These are phyloP conservation scores for Zizania latifolia DNA, from an alignment of 176 grass and related monocot genomes.

Conservation along the genomic window DNA sequence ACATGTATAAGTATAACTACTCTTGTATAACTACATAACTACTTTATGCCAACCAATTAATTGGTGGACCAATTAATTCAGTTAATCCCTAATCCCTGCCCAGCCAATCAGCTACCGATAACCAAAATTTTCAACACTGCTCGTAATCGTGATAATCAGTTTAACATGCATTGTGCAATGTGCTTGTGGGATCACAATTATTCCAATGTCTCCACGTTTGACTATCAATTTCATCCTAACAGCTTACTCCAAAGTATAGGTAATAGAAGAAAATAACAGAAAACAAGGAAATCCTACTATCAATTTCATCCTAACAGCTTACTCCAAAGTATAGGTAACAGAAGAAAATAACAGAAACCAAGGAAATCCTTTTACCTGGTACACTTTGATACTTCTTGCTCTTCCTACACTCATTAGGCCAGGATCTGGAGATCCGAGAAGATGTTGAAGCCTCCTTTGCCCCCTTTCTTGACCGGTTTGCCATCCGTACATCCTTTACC, in stretches of 20 bases:
- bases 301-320: background rate
- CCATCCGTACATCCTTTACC: conserved; percentile 53
- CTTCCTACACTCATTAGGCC: conserved; percentile 51
- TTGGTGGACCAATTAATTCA: too few species aligned
- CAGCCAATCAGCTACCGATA: too few species aligned
- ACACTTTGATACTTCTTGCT: conserved; percentile 42
- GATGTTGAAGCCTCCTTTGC: conserved; percentile 34
- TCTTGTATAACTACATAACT: too few species aligned
- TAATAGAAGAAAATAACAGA: conserved; percentile 3
- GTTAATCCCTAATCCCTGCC: too few species aligned
- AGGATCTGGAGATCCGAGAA: conserved; percentile 64
- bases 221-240: background rate
- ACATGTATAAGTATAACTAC: too few species aligned
- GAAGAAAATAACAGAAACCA: background rate
- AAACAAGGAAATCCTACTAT: background rate
- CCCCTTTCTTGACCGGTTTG: conserved; percentile 32
- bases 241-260: background rate
- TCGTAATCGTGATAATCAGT: too few species aligned
- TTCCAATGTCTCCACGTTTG: background rate
- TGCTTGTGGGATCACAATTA: background rate
- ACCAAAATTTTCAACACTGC: too few species aligned
- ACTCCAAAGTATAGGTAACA: background rate
- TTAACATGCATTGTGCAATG: too few species aligned
- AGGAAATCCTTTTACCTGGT: conserved; percentile 41
- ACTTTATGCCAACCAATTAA: too few species aligned